Evolutionary conservation across 2,329 filamentous ascomycete genomes (phyloP), one percentile per base, ranked within the genome.

Genomic region (Coniochaeta sp.): DNA sequence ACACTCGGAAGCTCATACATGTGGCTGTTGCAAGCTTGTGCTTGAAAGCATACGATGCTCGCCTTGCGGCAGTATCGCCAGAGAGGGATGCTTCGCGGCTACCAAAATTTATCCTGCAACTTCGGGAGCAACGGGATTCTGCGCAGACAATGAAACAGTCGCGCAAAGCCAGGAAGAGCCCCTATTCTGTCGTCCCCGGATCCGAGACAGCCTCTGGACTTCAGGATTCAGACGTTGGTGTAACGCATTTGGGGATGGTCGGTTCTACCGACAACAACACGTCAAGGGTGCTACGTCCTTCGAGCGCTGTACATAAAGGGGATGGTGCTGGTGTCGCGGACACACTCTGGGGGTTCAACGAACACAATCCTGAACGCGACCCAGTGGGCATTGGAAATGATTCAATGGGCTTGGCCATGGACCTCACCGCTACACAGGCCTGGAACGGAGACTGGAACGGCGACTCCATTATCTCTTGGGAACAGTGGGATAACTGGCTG

Each of bases 1-100:
- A 62, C 51, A 61, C 51, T 28, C 61, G 60, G 30, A 61, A 60
- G 50, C 60, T 61, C 1, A 64, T 65, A 8, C 55, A 60, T 42
- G 56, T 62, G n/a, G 65, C 64, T 8, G 63, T 67, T 2, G 64
- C 61, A 9, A 63, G 59, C 53, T 60, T 66, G 12, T 66, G 65
- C 46, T 54, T 67, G 54, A 64, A 65, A 53, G 64, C 64, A 49
- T 66, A 57, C 49, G 54, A 38, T 48, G 57, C 48, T 50, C 58
- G 59, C 22, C n/a, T n/a, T n/a, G 54, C 54, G 53, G 53, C 52
- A 33, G 45, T 58, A 22, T 22, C 48, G 56, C 60, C 9, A 33
- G n/a, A n/a, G n/a, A n/a, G n/a, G n/a, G n/a, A n/a, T n/a, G 5
- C 31, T 45, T 9, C 26, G 24, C 49, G 22, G 35, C 27, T 50